Evolutionary conservation across 768 basidiomycete genomes (phyloP).

Genomic region (Mycena galopus): DNA sequence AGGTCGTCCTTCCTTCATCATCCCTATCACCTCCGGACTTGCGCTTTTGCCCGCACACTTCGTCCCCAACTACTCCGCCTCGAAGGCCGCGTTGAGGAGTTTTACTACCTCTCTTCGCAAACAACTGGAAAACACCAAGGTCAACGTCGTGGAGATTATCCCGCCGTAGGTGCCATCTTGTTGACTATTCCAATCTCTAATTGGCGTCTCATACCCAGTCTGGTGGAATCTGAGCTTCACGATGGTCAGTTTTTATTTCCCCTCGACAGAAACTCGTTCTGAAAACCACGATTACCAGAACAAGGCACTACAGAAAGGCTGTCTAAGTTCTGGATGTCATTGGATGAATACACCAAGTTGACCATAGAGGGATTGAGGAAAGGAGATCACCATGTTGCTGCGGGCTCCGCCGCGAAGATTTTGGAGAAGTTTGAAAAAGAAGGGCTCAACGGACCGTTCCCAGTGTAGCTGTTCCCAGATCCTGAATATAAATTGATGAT

Average conservation of each 20-base stretch:
- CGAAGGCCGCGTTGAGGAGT: conserved; percentile 70
- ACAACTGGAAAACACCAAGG: conserved; percentile 63
- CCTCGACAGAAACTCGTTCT: neutral
- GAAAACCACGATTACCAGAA: conserved; percentile 47
- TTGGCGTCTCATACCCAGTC: conserved; percentile 43
- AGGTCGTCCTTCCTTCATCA: conserved; percentile 61
- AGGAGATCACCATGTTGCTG: conserved; percentile 42
- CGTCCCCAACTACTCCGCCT: conserved; percentile 65
- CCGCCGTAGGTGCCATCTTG: no score
- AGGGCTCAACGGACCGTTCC: conserved; percentile 2
- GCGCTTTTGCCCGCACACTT: conserved; percentile 57
- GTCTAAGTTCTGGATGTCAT: conserved; percentile 68
- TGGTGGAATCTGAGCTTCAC: conserved; percentile 76
- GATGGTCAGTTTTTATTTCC: conserved; percentile 55
- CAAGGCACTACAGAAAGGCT: conserved; percentile 63
- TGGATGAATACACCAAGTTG: conserved; percentile 58
- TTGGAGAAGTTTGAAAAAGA: neutral
- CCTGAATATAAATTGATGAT: no score
- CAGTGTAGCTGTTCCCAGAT: no score
- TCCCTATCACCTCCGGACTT: conserved; percentile 66
- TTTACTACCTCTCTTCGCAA: conserved; percentile 60
- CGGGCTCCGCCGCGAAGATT: neutral
- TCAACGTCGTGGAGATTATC: conserved; percentile 68
- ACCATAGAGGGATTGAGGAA: conserved; percentile 51
- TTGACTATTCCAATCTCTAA: no score